Conservation (phyloP, 495 filamentous ascomycete genomes). For the Hypoxylon perforatum region DNA sequence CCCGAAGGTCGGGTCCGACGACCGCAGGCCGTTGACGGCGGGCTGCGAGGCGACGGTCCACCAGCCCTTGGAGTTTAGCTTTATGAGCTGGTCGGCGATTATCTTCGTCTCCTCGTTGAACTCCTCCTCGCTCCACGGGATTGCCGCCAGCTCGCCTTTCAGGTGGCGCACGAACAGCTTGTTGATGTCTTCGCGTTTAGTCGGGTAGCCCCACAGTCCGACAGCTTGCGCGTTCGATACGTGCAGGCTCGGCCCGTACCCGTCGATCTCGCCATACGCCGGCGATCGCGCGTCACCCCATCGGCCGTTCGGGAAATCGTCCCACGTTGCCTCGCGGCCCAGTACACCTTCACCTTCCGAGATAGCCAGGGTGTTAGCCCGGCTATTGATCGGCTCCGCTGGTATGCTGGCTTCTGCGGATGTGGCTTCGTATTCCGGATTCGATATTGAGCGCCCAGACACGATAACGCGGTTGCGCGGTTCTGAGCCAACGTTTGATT, state of each 20-base stretch:
- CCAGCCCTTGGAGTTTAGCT: conserved; percentile 85
- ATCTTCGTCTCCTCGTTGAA: conserved; percentile 84
- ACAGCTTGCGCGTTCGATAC: conserved; percentile 81
- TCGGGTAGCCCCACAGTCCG: conserved; percentile 84
- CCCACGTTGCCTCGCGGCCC: conserved; percentile 96
- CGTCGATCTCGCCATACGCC: conserved; percentile 95
- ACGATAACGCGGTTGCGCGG: conserved; percentile 89
- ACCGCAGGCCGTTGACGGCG: conserved; percentile 85
- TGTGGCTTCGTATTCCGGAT: conserved; percentile 73
- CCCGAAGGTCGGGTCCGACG: conserved; percentile 82
- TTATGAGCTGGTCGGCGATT: conserved; percentile 78
- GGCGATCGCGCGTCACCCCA: conserved; percentile 93
- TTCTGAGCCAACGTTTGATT: conserved; percentile 66
- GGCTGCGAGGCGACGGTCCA: conserved; percentile 98
- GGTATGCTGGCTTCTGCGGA: conserved; percentile 72
- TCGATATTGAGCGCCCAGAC: conserved; percentile 61
- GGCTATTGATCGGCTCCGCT: conserved; percentile 67
- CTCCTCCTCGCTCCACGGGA: conserved; percentile 95
- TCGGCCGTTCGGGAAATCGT: conserved; percentile 97
- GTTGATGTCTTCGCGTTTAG: conserved; percentile 73
- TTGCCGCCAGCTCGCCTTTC: conserved; percentile 74
- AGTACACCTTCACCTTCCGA: conserved; percentile 92
- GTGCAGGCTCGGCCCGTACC: conserved; percentile 91
- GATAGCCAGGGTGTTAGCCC: conserved; percentile 87
- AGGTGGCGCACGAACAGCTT: conserved; percentile 83